Base-by-base conservation (phyloP, 805 yeast genomes). In the Zygoascus tannicola region DNA sequence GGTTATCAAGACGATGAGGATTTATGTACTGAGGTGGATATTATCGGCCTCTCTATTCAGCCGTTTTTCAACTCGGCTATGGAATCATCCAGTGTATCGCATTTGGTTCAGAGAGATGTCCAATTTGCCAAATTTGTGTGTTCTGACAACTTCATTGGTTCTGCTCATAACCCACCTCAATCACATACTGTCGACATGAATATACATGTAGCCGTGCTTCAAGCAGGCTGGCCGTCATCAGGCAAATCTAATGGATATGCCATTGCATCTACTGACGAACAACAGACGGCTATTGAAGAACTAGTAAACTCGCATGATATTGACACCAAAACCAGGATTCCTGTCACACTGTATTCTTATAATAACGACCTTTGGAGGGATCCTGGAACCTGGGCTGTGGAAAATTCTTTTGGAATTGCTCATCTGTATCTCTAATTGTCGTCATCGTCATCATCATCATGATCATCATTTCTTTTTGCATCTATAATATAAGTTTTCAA, bases 211-310 rank as follows among this genome's bases (percentile, higher is more conserved):
- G 67, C 81, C 52, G 75, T 85, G 56, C 76, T 83, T 46, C 94
- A 85, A 70, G 72, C 92, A 44, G 95, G 95, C 45, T 85, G 94
- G 94, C 95, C 95, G 62, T 73, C 82, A 48, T 62, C 73, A 56
- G 95, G 95, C 68, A 68, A 72, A 48, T 67, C 76, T 51, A 73
- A 74, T 62, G 85, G 85, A 64, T 68, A 63, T 45, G 86, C 90
- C 52, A 76, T 83, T 45, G 87, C 95, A 41, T 80, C 88, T 32
- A 51, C 64, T 47, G 66, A 63, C 19, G 80, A 83, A 69, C 94
- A 85, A 70, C 50, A 67, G 37, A 66, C 80, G 57, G 92, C 94
- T 45, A 65, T 85, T 49, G 47, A 69, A 23, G 70, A 83, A 39
- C 75, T 85, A 53, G 60, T 70, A 55, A 56, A 70, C 18, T 52